Conservation (phyloP, 2,329 filamentous ascomycete species). For the Botrytis elliptica region DNA sequence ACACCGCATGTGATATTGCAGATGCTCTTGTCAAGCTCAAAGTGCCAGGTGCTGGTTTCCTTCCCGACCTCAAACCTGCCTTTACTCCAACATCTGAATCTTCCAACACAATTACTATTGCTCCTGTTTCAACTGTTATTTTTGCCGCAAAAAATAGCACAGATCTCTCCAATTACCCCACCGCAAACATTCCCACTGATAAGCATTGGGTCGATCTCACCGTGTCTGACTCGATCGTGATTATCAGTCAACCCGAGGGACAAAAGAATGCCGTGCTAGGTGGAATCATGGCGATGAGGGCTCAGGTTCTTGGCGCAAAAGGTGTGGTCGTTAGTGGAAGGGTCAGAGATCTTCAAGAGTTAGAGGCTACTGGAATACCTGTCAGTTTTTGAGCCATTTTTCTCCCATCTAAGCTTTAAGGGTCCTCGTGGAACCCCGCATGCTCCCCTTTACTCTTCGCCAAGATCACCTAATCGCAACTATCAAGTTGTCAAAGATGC, state of each 20-base stretch:
- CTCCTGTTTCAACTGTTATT: conserved; percentile 59
- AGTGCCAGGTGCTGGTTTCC: conserved; percentile 63
- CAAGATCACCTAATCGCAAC: neutral
- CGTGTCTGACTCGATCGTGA: conserved; percentile 57
- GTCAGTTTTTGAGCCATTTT: conserved; percentile 43
- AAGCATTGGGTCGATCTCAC: conserved; percentile 70
- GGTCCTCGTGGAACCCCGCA: neutral
- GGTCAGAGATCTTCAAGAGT: conserved; percentile 63
- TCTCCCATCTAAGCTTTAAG: neutral
- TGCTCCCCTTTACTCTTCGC: neutral
- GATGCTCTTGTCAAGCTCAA: conserved; percentile 71
- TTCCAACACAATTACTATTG: conserved; percentile 35
- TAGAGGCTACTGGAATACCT: conserved; percentile 55
- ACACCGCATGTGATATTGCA: conserved; percentile 60
- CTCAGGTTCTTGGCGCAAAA: conserved; percentile 59
- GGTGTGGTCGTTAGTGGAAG: conserved; percentile 67
- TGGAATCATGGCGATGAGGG: conserved; percentile 72
- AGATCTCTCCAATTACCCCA: conserved; percentile 31
- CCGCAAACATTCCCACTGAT: conserved; percentile 53
- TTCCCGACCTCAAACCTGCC: conserved; percentile 54
- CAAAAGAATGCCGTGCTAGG: conserved; percentile 71
- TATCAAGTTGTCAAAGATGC: neutral
- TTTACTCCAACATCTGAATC: conserved; percentile 27
- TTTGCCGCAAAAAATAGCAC: conserved; percentile 60
- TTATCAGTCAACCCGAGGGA: conserved; percentile 63